Conservation (phyloP, 2,329 filamentous ascomycete species). For the Penicillium sp. region DNA sequence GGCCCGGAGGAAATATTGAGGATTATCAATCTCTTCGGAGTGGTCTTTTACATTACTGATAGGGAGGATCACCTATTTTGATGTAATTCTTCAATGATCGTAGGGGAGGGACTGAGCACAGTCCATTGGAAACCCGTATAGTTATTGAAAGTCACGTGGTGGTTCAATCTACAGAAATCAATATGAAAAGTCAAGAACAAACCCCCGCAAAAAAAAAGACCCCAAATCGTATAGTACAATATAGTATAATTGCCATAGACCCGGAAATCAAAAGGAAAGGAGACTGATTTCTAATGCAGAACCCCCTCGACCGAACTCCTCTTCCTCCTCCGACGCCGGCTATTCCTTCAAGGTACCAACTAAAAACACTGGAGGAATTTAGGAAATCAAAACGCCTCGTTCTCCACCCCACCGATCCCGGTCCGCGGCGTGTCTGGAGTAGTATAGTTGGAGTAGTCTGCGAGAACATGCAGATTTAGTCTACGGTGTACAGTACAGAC, state of each 20-base stretch:
- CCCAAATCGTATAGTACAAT: no score
- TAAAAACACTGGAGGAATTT: background rate
- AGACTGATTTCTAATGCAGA: slow-evolving; percentile 13
- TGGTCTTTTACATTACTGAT: no score
- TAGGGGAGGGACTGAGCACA: no score
- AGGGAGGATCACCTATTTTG: no score
- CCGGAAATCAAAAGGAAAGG: background rate
- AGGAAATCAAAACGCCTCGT: background rate
- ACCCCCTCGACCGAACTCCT: no score
- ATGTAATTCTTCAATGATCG: no score
- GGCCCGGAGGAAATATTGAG: no score
- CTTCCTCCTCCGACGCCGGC: background rate
- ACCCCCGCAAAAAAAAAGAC: background rate
- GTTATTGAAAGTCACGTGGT: no score
- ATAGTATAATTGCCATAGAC: background rate
- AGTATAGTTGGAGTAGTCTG: background rate
- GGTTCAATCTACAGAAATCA: no score
- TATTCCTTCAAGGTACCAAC: background rate
- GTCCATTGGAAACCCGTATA: no score
- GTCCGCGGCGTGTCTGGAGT: slow-evolving; percentile 11
- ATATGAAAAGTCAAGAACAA: no score
- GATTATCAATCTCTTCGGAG: no score
- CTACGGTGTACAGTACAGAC: background rate
- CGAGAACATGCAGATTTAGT: background rate
- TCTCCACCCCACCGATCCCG: background rate